Base-by-base conservation (phyloP, 257 asterid species). In the Capsicum rhomboideum region DNA sequence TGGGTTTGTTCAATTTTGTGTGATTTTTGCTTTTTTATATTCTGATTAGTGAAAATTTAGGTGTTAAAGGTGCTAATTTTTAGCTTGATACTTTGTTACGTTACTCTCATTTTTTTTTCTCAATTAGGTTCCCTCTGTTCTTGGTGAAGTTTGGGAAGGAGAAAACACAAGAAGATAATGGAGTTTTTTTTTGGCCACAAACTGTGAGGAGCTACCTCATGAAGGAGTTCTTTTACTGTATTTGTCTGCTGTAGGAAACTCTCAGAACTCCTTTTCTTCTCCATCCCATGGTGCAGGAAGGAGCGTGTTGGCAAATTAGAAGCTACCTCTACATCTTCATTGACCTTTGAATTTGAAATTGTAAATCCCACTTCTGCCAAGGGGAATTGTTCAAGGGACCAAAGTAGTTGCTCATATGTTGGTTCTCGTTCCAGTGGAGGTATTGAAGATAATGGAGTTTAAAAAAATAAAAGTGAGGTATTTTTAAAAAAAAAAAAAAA, bases 201-300 rank as follows among this genome's bases (percentile, higher is more conserved):
- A 92, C 53, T 93, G 98, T 26, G 98, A 97, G 92, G 98, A 97
- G 92, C 97, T 97, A 89, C 92, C 97, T 81, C 66, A 98, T 71
- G 99, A 97, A 87, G 99, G 99, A 79, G 87, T 93, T 84, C 91
- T 97, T 87, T 85, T 97, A 82, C 87, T 95, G 87, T 91, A 97
- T 86, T 80, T 97, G 56, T 94, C 99, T 42, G 94, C 96, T 82
- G 91, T 94, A 86, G 99, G 97, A 86, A 86, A 87, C 88, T 83
- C 86, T 84, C 83, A 85, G 50, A 90, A 84, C 87, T 80, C 89
- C 56, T 67, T 84, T 84, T 89, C 94, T 80, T 91, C 95, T 85
- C 88, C 92, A 87, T 86, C 92, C 82, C 90, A 86, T 81, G 89
- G 85, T 84, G 96, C 91, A 83, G 86, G 86, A 82, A 91, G 91